Evolutionary conservation across 2,329 filamentous ascomycete genomes (phyloP), one percentile per base, ranked within the genome.

Genomic region (Rosellinia necatrix): DNA sequence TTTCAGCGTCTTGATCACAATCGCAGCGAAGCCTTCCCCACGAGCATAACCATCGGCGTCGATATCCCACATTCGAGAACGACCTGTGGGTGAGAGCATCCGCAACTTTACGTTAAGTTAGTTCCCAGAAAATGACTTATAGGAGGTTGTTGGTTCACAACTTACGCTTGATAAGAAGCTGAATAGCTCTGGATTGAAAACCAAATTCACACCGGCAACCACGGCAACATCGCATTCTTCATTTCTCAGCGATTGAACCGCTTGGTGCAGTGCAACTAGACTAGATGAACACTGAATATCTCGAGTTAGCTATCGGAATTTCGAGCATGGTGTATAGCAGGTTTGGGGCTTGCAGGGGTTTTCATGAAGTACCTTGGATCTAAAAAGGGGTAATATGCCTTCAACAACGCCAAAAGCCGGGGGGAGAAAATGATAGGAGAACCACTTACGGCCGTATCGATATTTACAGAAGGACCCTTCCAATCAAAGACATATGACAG

Each of bases 1-100:
- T 10, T 56, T 59, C 1, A 75, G 66, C 0, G 64, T 65, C 55
- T 75, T 75, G 8, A 75, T n/a, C 1, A 51, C n/a, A 5, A 59
- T 12, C 3, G 41, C 52, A 13, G 30, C 38, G n/a, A 56, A 30
- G 6, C 56, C 51, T 12, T 59, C 56, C 4, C 56, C 56, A 3
- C 56, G 38, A 6, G 47, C 38, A 13, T 59, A 59, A 3, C 56
- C 56, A 12, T 59, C 47, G 2, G 55, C 55, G 13, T 15, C 25
- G 1, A 8, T 13, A 44, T 58, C 55, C 55, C 55, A 58, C 55
- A 58, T 58, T 6, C n/a, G 38, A n/a, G n/a, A 58, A 2, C 27
- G 10, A 3, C 55, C 55, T 6, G 21, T 34, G 2, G 55, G 46
- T 1, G 55, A 58, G 1, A 58, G 44, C 55, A 58, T 58, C 10